phyloP scores from a whole-genome alignment of 2,329 filamentous ascomycete genomes.

The Paecilomyces niveus region DNA sequence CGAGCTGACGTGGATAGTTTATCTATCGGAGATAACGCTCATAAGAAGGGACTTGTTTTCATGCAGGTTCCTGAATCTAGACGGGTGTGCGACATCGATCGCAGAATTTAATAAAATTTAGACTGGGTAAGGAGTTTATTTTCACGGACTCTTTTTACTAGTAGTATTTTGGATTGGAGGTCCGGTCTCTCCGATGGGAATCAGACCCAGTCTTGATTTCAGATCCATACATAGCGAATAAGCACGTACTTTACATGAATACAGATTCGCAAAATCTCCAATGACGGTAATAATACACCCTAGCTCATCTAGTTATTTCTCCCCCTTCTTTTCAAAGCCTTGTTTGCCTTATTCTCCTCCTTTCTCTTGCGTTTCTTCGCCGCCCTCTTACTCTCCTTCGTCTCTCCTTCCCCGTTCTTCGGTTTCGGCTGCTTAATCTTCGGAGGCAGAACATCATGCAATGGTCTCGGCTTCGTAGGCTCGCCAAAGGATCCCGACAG shows the following conservation, averaged over 20 bases:
- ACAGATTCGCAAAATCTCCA: neutral
- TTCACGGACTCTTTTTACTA: no score
- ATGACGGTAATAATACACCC: neutral
- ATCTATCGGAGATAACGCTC: neutral
- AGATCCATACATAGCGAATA: no score
- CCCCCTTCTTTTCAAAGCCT: conserved; percentile 1
- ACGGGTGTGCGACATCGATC: neutral
- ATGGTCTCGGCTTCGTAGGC: neutral
- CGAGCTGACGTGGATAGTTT: neutral
- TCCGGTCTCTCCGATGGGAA: no score
- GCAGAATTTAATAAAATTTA: no score
- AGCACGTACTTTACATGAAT: no score
- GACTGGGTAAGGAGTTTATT: no score
- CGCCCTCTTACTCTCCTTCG: neutral
- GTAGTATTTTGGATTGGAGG: no score
- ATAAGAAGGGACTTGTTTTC: no score
- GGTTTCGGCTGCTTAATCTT: neutral
- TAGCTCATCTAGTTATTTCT: neutral
- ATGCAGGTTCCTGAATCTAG: neutral
- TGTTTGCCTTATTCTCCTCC: neutral
- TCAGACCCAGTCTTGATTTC: no score
- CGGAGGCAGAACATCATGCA: no score
- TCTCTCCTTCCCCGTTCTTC: neutral
- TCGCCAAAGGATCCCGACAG: conserved; percentile 15
- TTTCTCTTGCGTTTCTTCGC: conserved; percentile 4